Percentiles rank a stretch among this genome's conserved stretches.
Conservation (phyloP, 257 asterid species). For the Lycium ferocissimum region DNA sequence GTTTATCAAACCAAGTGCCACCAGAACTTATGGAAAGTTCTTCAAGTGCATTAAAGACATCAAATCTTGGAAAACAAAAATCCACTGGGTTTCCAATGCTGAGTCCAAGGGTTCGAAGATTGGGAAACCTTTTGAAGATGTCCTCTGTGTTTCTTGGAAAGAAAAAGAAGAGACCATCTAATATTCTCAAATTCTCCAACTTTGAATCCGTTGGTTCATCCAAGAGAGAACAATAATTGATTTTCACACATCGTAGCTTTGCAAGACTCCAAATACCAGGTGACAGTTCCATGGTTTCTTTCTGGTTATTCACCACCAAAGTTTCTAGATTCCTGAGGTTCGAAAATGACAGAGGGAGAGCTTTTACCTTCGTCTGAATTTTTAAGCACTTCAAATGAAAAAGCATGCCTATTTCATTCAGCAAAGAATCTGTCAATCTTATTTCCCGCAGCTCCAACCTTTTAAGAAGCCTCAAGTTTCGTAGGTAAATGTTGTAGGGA, state of each 20-base stretch:
- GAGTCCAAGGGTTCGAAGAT: constrained; percentile 14
- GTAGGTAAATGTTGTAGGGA: background rate
- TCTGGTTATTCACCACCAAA: background rate
- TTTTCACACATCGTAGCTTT: constrained; percentile 16
- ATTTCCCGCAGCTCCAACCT: no score
- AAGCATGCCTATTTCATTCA: constrained; percentile 17
- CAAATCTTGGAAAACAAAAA: background rate
- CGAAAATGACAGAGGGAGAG: constrained; percentile 14
- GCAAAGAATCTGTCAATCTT: constrained; percentile 13
- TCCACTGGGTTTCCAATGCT: background rate
- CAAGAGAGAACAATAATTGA: background rate
- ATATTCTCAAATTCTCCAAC: background rate
- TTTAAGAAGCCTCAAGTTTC: constrained; percentile 31
- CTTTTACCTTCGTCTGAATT: background rate
- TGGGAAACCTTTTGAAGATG: background rate
- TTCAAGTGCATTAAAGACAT: background rate
- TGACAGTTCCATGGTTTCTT: background rate
- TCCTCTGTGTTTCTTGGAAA: background rate
- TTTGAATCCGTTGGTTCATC: background rate
- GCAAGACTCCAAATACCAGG: background rate
- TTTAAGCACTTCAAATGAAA: constrained; percentile 25
- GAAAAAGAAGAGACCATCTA: background rate
- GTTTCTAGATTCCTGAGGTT: constrained; percentile 12
- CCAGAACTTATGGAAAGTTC: background rate
- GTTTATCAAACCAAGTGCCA: no score